These are phyloP conservation scores for Taxillus chinensis DNA, from an alignment of 164 flowering plant species.

Conservation along the genomic window DNA sequence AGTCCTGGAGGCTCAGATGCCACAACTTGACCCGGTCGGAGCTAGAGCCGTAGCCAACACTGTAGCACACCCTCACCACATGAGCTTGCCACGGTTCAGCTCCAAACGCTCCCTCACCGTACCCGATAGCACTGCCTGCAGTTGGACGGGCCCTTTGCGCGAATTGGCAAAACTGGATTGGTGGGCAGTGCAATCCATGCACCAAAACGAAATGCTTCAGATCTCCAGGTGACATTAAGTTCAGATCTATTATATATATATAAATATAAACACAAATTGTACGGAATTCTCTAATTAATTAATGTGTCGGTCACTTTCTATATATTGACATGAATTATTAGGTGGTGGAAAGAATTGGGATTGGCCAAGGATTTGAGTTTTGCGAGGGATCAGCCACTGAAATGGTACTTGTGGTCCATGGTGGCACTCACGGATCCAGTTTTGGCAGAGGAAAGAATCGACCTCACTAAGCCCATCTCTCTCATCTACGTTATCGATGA, in stretches of 20 bases:
- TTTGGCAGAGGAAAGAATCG: constrained; percentile 29
- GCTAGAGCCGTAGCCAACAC: constrained; percentile 16
- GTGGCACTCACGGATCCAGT: constrained; percentile 26
- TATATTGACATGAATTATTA: constrained; percentile 4
- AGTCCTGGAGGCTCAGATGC: constrained; percentile 14
- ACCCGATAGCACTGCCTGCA: constrained; percentile 1
- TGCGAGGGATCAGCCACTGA: constrained; percentile 43
- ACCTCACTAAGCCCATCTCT: constrained; percentile 39
- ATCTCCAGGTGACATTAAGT: constrained; percentile 29
- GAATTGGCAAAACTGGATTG: constrained; percentile 34
- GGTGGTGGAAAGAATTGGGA: constrained; percentile 59
- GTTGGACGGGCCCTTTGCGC: constrained; percentile 9
- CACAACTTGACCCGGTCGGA: constrained; percentile 4
- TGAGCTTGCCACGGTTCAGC: constrained; percentile 28
- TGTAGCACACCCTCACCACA: constrained; percentile 32
- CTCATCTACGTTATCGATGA: constrained; percentile 54
- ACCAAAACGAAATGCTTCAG: constrained; percentile 29
- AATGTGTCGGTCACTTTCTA: not conserved
- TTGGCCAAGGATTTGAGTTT: constrained; percentile 29
- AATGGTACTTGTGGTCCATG: constrained; percentile 47
- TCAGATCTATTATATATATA: not conserved
- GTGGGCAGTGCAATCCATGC: constrained; percentile 18
- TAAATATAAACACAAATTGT: not conserved
- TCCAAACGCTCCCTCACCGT: constrained; percentile 12
- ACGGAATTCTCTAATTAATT: not conserved